Base-by-base conservation (phyloP, 768 basidiomycete species). In the Tulasnella calospora region DNA sequence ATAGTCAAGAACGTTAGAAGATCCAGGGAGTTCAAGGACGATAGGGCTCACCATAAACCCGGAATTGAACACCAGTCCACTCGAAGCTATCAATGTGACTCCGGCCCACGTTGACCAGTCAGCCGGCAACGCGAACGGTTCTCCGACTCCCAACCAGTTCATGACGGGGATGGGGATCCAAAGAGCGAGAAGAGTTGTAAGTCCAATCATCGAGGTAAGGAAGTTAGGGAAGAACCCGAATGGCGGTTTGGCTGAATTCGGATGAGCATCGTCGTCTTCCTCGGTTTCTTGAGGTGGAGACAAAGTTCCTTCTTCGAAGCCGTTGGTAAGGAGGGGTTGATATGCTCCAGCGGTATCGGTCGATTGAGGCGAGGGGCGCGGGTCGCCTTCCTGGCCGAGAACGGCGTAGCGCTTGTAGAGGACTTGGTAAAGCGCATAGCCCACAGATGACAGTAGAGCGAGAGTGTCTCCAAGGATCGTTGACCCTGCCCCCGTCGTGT, bases 401-500 rank as follows among this genome's bases (percentile, higher is more conserved):
- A 92, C 91, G 15, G 89, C 90, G 81, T 93, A 90, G 83, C 87
- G 89, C 86, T 94, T 95, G 88, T 95, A 95, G 57, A 94, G 82
- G 69, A 95, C 94, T 86, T 94, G 93, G 81, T 94, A 94, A 8
- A 93, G 84, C 19, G 90, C 92, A 82, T 92, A 94, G 19, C 87
- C 85, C 78, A 95, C 81, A 5, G 94, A 92, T 8, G 92, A 93
- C 21, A 89, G 79, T 40, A 95, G 88, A 0, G 92, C 93, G 75
- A 95, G 82, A 33, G 92, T 81, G 81, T 94, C 90, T n/a, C 94
- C 94, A 35, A 92, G 13, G 27, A 78, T 44, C 17, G 70, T 33
- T 19, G 77, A 71, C 5, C 44, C 41, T 27, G 44, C 30, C 38
- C 27, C 44, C n/a, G 36, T 19, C 3, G 27, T 72, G 10, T 27